phyloP scores from a whole-genome alignment of 2,329 filamentous ascomycete genomes.

The Erysiphe pulchra region DNA sequence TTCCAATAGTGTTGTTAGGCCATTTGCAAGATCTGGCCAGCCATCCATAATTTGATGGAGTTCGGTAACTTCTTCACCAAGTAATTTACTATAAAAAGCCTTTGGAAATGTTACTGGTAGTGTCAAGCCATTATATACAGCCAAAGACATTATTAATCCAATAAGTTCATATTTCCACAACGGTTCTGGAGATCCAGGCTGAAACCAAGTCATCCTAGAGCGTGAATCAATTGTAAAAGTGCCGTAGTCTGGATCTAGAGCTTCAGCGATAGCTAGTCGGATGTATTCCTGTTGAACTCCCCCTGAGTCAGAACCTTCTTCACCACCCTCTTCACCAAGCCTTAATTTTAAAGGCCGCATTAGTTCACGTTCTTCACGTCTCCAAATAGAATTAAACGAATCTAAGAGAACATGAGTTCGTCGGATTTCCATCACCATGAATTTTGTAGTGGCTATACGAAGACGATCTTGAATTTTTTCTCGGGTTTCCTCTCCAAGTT shows the following conservation, averaged over 20 bases:
- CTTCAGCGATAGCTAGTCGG: conserved; percentile 54
- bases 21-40: conserved; percentile 60
- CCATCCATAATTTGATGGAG: conserved; percentile 62
- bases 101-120: conserved; percentile 73
- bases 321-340: conserved; percentile 56
- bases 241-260: conserved; percentile 51
- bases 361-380: conserved; percentile 57
- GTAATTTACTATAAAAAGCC: conserved; percentile 57
- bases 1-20: conserved; percentile 44
- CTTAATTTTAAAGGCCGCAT: conserved; percentile 70
- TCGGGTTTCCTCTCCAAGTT: conserved; percentile 30
- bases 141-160: conserved; percentile 67
- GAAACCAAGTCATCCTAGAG: conserved; percentile 71
- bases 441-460: conserved; percentile 40
- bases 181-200: conserved; percentile 55
- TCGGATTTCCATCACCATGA: conserved; percentile 42
- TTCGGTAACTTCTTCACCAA: conserved; percentile 40
- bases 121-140: conserved; percentile 79
- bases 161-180: conserved; percentile 78
- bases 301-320: conserved; percentile 79
- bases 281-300: conserved; percentile 97
- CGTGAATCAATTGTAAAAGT: conserved; percentile 45
- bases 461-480: conserved; percentile 35
- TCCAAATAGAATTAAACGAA: conserved; percentile 73
- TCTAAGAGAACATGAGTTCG: conserved; percentile 42